Evolutionary conservation across 2,329 filamentous ascomycete species (phyloP), one percentile per base, ranked within the genome.

Genomic region (Fusarium coicis): DNA sequence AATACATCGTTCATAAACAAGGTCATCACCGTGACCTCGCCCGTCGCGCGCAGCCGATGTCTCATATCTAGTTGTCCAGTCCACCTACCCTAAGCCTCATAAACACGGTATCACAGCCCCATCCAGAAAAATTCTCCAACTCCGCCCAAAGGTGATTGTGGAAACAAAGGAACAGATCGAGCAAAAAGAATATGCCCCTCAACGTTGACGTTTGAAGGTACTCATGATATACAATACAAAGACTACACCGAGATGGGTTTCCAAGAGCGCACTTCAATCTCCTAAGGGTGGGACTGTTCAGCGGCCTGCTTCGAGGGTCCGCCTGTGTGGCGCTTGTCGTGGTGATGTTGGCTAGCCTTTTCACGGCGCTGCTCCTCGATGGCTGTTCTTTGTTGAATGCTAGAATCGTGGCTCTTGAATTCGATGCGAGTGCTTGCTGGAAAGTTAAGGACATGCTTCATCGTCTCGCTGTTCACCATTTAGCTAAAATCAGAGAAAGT

Each of bases 351-450:
- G 64, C 83, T 82, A 23, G 86, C 88, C 84, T 97, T 97, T 79
- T 97, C 95, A 76, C 96, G 94, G 70, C 95, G 93, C 63, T 94
- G 93, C 82, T 97, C 94, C 79, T 98, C 95, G 73, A 97, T 95
- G 26, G 93, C 93, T 36, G 92, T 93, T 75, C 95, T 91, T 84
- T 98, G 95, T 76, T 94, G 93, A 80, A 99, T 98, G 82, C 94
- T 97, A 73, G 96, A 94, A 80, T 98, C 95, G 82, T 99, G 96
- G 80, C 93, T 96, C 85, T 97, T 97, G 90, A 95, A 99, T 77
- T 96, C 91, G 68, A 99, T 92, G 79, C 93, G 93, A 42, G 96
- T 98, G 81, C 97, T 96, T 49, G 90, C 85, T 3, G 96, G 96
- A 80, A 98, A 93, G 75, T 90, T 89, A 63, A 99, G 90, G 74